Evolutionary conservation across 371 early-diverging fungal species (phyloP).

Genomic region (Circinella umbellata): DNA sequence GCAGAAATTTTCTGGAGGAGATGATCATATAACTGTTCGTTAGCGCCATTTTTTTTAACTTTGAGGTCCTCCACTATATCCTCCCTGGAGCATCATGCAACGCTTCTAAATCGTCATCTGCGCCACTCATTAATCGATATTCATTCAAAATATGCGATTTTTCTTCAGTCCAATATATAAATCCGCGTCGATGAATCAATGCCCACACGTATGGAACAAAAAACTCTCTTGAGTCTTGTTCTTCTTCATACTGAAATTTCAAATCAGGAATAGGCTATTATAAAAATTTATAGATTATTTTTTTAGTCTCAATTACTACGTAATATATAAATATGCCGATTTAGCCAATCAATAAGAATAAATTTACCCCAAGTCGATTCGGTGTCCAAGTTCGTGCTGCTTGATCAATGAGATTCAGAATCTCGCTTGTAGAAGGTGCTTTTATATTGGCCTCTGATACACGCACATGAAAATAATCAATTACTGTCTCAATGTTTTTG

Average conservation of each 20-base stretch:
- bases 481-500: constrained; percentile 68
- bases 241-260: constrained; percentile 74
- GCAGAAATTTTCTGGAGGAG: background rate
- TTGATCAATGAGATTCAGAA: constrained; percentile 68
- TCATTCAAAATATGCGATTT: constrained; percentile 61
- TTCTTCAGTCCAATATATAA: constrained; percentile 75
- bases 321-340: too few relatives aligned
- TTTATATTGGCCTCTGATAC: constrained; percentile 69
- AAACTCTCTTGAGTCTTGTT: constrained; percentile 63
- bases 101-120: constrained; percentile 14
- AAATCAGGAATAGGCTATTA: constrained; percentile 55
- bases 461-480: constrained; percentile 65
- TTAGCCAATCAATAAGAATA: background rate
- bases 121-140: constrained; percentile 33
- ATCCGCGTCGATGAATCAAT: constrained; percentile 56
- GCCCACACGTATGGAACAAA: constrained; percentile 80
- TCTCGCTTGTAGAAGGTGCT: constrained; percentile 70
- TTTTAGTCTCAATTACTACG: background rate
- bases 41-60: background rate
- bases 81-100: constrained; percentile 5
- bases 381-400: constrained; percentile 74
- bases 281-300: background rate
- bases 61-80: background rate
- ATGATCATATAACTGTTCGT: constrained; percentile 1
- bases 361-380: constrained; percentile 53